Percentiles rank a stretch among this genome's conserved stretches.
Conservation (phyloP, 208 protist species). For the Vickermania ingenoplastis region DNA sequence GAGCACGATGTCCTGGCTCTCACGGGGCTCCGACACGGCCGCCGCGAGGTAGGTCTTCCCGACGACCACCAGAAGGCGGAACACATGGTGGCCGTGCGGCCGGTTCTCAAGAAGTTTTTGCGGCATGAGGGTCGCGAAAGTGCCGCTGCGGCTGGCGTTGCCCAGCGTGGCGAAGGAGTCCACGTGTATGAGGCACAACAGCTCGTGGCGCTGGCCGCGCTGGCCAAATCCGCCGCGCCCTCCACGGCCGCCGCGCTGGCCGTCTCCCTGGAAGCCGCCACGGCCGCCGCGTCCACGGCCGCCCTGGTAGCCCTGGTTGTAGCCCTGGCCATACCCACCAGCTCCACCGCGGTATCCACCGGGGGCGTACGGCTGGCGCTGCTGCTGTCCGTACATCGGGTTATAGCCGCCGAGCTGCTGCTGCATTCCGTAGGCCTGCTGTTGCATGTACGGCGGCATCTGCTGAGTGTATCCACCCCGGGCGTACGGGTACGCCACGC, state of each 20-base stretch:
- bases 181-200: constrained; percentile 52
- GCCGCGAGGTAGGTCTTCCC: constrained; percentile 52
- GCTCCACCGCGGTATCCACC: constrained; percentile 13
- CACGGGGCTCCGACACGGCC: constrained; percentile 45
- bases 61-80: constrained; percentile 52
- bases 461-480: not conserved
- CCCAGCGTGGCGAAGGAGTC: constrained; percentile 60
- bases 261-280: constrained; percentile 13
- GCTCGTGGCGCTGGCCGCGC: constrained; percentile 15
- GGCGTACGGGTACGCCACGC: constrained; percentile 15
- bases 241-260: constrained; percentile 9
- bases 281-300: constrained; percentile 13
- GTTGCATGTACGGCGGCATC: constrained; percentile 7
- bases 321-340: constrained; percentile 9
- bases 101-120: constrained; percentile 25
- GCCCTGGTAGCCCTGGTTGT: too few relatives aligned
- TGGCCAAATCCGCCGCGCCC: constrained; percentile 14
- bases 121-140: constrained; percentile 32
- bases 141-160: constrained; percentile 44
- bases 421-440: constrained; percentile 12
- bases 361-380: constrained; percentile 5
- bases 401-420: constrained; percentile 5
- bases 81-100: constrained; percentile 13
- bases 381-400: constrained; percentile 8
- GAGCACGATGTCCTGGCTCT: constrained; percentile 53